Evolutionary conservation across 2,329 filamentous ascomycete species (phyloP).

Genomic region (Coniochaeta sp.): DNA sequence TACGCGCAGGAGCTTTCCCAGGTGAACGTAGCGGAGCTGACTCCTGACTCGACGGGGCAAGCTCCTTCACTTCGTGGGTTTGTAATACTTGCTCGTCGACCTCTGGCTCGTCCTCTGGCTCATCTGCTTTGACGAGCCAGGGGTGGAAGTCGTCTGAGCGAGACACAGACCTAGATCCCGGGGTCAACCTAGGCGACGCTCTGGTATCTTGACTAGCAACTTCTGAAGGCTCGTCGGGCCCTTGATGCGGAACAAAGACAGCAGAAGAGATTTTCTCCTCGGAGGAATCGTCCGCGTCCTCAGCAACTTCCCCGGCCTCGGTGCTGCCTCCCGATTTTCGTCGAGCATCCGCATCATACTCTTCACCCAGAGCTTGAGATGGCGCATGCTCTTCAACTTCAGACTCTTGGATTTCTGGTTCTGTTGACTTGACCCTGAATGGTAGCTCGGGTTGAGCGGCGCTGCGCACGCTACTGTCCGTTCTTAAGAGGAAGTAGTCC

Average conservation of each 20-base stretch:
- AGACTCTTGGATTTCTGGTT: constrained; percentile 1
- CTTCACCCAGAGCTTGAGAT: background rate
- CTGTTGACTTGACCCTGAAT: background rate
- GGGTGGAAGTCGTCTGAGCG: constrained; percentile 32
- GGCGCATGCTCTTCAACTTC: constrained; percentile 3
- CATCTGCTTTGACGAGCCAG: constrained; percentile 53
- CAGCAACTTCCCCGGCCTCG: constrained; percentile 28
- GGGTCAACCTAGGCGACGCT: constrained; percentile 7
- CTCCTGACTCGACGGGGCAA: background rate
- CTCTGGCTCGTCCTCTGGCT: constrained; percentile 30
- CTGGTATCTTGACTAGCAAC: constrained; percentile 7
- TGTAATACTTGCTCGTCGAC: constrained; percentile 5
- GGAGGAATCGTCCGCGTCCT: constrained; percentile 56
- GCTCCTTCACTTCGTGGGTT: background rate
- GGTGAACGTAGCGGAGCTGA: constrained; percentile 10
- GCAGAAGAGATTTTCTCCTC: constrained; percentile 85
- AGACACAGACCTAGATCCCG: constrained; percentile 12
- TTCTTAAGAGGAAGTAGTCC: constrained; percentile 11
- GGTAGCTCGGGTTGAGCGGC: background rate
- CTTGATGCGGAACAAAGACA: constrained; percentile 72
- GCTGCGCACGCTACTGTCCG: background rate
- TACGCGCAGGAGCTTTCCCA: constrained; percentile 15
- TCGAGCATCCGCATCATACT: constrained; percentile 13
- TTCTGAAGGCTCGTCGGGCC: constrained; percentile 31
- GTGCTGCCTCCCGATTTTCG: constrained; percentile 30